Evolutionary conservation across 2,329 filamentous ascomycete genomes (phyloP).

Genomic region (Aspergillus carbonarius): DNA sequence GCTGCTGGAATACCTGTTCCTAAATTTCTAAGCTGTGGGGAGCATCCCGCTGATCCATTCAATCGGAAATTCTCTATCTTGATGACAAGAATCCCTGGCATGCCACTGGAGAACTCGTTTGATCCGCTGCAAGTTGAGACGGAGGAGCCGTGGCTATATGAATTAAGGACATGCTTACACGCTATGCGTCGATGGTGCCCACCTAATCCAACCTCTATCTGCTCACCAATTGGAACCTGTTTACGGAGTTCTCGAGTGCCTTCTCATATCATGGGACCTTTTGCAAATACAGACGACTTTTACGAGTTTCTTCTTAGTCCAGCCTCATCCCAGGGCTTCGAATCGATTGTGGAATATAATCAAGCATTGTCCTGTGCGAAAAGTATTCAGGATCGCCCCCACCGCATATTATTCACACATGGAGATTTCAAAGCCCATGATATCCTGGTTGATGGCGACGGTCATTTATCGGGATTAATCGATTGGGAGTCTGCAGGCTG

Average conservation of each 20-base stretch:
- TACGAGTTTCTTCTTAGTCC: slow-evolving; percentile 30
- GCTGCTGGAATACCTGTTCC: slow-evolving; percentile 39
- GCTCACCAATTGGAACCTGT: slow-evolving; percentile 32
- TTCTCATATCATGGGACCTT: slow-evolving; percentile 33
- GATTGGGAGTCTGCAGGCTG: neutral
- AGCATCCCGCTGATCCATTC: slow-evolving; percentile 24
- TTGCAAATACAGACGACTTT: slow-evolving; percentile 26
- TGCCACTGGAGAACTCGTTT: slow-evolving; percentile 28
- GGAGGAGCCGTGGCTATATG: slow-evolving; percentile 33
- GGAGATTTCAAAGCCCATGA: neutral
- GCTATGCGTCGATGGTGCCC: slow-evolving; percentile 38
- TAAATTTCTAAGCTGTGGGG: slow-evolving; percentile 34
- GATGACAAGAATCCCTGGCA: slow-evolving; percentile 43
- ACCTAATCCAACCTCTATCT: slow-evolving; percentile 26
- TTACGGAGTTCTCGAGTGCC: slow-evolving; percentile 36
- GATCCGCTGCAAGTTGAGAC: slow-evolving; percentile 29
- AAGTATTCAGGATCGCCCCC: neutral
- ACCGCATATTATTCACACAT: neutral
- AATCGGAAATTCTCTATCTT: slow-evolving; percentile 2
- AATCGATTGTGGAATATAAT: slow-evolving; percentile 27
- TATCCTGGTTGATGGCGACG: neutral
- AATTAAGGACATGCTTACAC: slow-evolving; percentile 35
- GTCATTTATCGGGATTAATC: neutral
- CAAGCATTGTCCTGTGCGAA: slow-evolving; percentile 24
- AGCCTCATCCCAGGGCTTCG: slow-evolving; percentile 29